Percentiles rank a stretch among this genome's conserved stretches.
Conservation (phyloP, 208 protist species). For the Wallacemonas sp. region DNA sequence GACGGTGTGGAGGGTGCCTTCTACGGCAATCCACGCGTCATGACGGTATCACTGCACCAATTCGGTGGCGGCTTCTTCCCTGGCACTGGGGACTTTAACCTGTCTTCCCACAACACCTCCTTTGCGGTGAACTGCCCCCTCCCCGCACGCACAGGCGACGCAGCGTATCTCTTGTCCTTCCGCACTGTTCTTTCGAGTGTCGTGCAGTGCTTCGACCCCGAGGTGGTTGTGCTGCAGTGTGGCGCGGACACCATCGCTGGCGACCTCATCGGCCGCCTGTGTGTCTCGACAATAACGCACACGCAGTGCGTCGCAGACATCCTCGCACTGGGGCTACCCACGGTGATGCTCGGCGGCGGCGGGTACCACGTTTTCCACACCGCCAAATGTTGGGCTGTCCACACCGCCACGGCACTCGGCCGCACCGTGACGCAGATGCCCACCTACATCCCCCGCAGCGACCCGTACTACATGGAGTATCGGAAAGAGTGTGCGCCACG, state of each 20-base stretch:
- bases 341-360: slow-evolving; percentile 98
- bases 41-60: slow-evolving; percentile 99
- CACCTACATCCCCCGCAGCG: slow-evolving; percentile 60
- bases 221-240: slow-evolving; percentile 99
- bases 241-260: slow-evolving; percentile 97
- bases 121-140: slow-evolving; percentile 96
- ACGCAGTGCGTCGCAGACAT: slow-evolving; percentile 95
- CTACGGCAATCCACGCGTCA: slow-evolving; percentile 99
- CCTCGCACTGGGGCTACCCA: slow-evolving; percentile 91
- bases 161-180: slow-evolving; percentile 94
- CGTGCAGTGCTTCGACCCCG: slow-evolving; percentile 94
- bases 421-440: slow-evolving; percentile 51
- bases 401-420: slow-evolving; percentile 91
- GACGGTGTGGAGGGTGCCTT: slow-evolving; percentile 99
- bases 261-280: slow-evolving; percentile 97
- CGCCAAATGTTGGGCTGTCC: slow-evolving; percentile 98
- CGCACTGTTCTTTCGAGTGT: slow-evolving; percentile 92
- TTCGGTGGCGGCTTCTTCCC: slow-evolving; percentile 97
- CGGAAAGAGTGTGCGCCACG: slow-evolving; percentile 55
- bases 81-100: slow-evolving; percentile 91
- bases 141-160: slow-evolving; percentile 94
- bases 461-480: slow-evolving; percentile 81
- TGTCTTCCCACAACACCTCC: slow-evolving; percentile 30
- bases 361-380: slow-evolving; percentile 99
- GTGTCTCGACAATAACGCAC: slow-evolving; percentile 93